Conservation (phyloP, 2,329 filamentous ascomycete species). For the Xylaria sp. region DNA sequence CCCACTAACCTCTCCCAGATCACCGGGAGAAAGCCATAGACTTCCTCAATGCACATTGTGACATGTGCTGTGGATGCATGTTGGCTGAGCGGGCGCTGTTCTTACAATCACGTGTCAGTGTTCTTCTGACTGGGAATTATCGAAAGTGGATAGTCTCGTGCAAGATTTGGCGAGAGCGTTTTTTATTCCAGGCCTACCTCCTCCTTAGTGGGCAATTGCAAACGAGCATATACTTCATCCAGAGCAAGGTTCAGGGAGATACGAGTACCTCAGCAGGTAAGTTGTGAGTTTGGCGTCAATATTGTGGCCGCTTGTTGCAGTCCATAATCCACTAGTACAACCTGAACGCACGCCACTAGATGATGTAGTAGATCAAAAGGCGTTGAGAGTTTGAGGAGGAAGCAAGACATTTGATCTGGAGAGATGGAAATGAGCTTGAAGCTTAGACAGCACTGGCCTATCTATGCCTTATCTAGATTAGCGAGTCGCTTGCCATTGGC, state of each 20-base stretch:
- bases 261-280: background rate
- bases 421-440: background rate
- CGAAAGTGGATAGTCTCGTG: background rate
- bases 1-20: slow-evolving; percentile 5
- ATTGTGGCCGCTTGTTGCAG: slow-evolving; percentile 8
- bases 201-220: no score
- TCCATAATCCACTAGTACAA: slow-evolving; percentile 1
- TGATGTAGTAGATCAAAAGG: slow-evolving; percentile 5
- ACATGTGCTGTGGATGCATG: slow-evolving; percentile 8
- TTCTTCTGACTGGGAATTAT: background rate
- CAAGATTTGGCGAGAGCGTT: background rate
- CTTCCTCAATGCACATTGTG: background rate
- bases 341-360: slow-evolving; percentile 16
- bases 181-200: no score
- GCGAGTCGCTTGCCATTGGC: background rate
- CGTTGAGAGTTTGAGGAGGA: background rate
- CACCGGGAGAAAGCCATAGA: background rate
- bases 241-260: background rate
- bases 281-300: slow-evolving; percentile 3
- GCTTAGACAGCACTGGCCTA: background rate
- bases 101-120: slow-evolving; percentile 12
- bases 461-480: background rate
- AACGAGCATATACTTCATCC: background rate
- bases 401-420: slow-evolving; percentile 28
- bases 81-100: slow-evolving; percentile 13